Evolutionary conservation across 202 grass and related monocot genomes (phyloP).

Genomic region (Bolboschoenoplectus hybrid): DNA sequence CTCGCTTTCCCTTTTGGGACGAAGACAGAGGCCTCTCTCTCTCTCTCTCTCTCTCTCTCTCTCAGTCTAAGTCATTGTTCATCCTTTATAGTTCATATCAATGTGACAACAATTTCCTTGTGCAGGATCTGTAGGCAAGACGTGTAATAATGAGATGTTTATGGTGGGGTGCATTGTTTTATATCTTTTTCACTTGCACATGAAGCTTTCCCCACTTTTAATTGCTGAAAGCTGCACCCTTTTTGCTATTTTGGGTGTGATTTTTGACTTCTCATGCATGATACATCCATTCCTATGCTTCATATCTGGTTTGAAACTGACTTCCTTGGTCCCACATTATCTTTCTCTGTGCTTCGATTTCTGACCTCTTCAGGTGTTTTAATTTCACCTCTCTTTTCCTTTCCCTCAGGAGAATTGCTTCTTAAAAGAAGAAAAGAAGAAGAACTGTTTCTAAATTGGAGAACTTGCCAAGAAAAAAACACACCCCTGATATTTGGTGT

Average conservation of each 20-base stretch:
- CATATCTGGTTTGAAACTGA: not conserved
- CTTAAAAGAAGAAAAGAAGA: no score
- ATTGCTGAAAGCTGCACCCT: constrained; percentile 22
- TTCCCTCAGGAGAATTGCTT: not conserved
- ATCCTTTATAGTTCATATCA: not conserved
- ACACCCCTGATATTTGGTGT: not conserved
- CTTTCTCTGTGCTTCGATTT: not conserved
- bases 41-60: no score
- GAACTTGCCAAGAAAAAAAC: not conserved
- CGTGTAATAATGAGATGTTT: constrained; percentile 12
- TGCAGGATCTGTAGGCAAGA: not conserved
- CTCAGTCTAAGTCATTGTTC: not conserved
- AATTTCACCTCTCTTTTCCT: not conserved
- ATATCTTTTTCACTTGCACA: constrained; percentile 22
- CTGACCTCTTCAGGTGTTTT: not conserved
- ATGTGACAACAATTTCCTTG: not conserved
- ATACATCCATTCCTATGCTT: constrained; percentile 3
- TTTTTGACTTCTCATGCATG: not conserved
- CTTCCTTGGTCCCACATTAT: constrained; percentile 10
- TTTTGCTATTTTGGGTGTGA: not conserved
- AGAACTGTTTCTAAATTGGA: not conserved
- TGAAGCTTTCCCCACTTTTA: constrained; percentile 23
- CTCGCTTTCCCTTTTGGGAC: not conserved
- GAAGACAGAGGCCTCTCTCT: no score
- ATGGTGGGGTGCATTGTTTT: not conserved